Base-by-base conservation (phyloP, 345 rosid species). In the Syzygium aqueum region DNA sequence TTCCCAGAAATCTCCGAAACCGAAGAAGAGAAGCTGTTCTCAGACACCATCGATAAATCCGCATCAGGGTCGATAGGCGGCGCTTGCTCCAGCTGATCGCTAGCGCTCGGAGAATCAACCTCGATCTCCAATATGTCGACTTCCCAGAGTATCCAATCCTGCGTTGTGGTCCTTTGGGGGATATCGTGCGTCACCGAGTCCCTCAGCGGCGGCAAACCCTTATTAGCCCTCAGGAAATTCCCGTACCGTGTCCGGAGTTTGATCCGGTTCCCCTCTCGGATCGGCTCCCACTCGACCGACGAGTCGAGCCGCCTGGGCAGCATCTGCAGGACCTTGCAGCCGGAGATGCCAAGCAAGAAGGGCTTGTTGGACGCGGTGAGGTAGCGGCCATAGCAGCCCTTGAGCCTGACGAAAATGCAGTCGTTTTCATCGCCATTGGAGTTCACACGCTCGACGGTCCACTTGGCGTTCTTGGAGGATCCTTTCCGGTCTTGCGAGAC, bases 171-270 rank as follows among this genome's bases (percentile, higher is more conserved):
- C 88, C 96, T 86, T 10, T 93, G 92, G 53, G 99, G 95, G 77
- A 89, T 90, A 63, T 94, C 98, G 61, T 97, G 99, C 1, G 97
- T 96, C 7, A 97, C 90, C 1, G 97, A 93, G 93, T 96, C 93
- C 86, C 96, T 89, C 96, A 96, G 93, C 2, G 98, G 98, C 33
- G 98, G 98, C 77, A 93, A 53, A 6, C 97, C 94, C 3, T 96
- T 94, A 50, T 96, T 95, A 16, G 93, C 99, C 77, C 98, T 91
- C 88, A 97, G 88, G 87, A 92, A 96, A 85, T 93, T 86, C 28
- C 98, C 98, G 84, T 89, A 84, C 3, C 94, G 88, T 0, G 97
- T 93, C 91, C 90, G 91, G 40, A 96, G 96, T 90, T 92, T 95
- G 53, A 93, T 85, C 84, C 80, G 91, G 43, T 87, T 86, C 6